These are phyloP conservation scores for Salvia hispanica DNA, from an alignment of 257 asterid genomes.

Conservation along the genomic window DNA sequence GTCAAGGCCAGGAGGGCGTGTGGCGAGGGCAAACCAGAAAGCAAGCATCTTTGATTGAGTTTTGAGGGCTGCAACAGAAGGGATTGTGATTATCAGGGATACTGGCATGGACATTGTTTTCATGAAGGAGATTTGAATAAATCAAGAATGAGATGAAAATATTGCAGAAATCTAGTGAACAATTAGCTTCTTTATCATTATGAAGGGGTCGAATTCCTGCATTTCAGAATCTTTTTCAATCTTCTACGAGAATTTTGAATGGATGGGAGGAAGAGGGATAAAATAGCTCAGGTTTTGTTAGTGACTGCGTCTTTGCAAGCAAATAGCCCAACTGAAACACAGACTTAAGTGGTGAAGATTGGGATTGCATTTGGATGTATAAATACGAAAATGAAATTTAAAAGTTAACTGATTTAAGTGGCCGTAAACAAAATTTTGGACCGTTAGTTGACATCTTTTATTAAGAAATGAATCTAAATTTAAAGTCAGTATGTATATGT, in stretches of 20 bases:
- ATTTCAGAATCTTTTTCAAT: constrained; percentile 45
- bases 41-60: constrained; percentile 60
- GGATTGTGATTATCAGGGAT: constrained; percentile 28
- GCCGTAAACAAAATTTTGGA: too few relatives aligned
- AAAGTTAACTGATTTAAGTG: too few relatives aligned
- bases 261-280: too few relatives aligned
- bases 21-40: constrained; percentile 83
- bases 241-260: constrained; percentile 19
- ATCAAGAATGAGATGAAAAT: constrained; percentile 23
- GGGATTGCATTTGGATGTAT: not conserved
- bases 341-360: too few relatives aligned
- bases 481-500: too few relatives aligned
- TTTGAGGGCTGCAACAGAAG: constrained; percentile 45
- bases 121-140: constrained; percentile 21
- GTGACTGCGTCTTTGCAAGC: too few relatives aligned
- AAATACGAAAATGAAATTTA: not conserved
- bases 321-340: too few relatives aligned
- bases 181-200: constrained; percentile 51
- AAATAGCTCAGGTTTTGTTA: not conserved
- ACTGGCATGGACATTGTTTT: constrained; percentile 40
- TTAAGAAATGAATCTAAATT: too few relatives aligned
- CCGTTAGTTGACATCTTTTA: too few relatives aligned
- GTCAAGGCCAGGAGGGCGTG: constrained; percentile 91
- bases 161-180: constrained; percentile 28
- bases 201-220: constrained; percentile 53